phyloP scores from a whole-genome alignment of 345 rosid genomes.

The Xanthoceras sorbifolium region DNA sequence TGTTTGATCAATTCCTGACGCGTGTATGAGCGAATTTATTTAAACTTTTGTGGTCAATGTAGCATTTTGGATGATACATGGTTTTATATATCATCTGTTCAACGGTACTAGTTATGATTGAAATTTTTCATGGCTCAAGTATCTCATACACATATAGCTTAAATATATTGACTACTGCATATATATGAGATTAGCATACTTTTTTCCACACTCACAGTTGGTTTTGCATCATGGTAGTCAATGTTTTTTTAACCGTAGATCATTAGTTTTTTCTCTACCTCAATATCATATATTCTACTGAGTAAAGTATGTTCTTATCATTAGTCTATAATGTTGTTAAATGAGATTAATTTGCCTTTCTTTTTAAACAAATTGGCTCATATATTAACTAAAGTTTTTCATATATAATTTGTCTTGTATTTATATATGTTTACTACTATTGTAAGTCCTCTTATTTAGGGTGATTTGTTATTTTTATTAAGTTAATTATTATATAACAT shows the following conservation, averaged over 20 bases:
- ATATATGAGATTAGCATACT: neutral
- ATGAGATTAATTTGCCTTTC: too few relatives aligned
- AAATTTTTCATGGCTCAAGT: neutral
- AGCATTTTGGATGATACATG: neutral
- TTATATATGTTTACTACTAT: too few relatives aligned
- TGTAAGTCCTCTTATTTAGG: too few relatives aligned
- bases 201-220: neutral
- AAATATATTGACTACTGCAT: neutral
- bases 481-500: too few relatives aligned
- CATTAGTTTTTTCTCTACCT: neutral
- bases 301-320: neutral
- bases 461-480: too few relatives aligned
- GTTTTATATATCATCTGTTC: neutral
- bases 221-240: neutral
- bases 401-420: too few relatives aligned
- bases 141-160: neutral
- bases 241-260: neutral
- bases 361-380: too few relatives aligned
- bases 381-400: too few relatives aligned
- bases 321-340: too few relatives aligned
- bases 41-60: neutral
- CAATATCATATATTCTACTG: neutral
- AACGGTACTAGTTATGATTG: neutral
- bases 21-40: neutral
- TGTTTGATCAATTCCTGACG: neutral